Conservation (phyloP, 2,329 filamentous ascomycete species). For the Alternaria alternata region DNA sequence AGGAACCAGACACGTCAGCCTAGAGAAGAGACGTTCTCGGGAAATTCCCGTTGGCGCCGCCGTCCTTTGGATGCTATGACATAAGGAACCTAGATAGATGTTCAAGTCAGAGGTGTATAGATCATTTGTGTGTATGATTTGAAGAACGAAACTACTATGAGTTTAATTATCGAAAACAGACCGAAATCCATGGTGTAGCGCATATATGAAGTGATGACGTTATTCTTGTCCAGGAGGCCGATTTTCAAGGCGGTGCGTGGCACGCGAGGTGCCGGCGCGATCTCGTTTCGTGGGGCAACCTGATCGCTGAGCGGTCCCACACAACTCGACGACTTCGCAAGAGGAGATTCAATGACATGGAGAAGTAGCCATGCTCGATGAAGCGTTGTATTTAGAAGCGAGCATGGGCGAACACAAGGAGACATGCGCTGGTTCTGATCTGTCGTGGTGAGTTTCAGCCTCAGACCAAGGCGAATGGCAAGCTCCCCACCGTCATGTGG, state of each 20-base stretch:
- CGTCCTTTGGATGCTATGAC: neutral
- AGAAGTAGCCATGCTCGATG: neutral
- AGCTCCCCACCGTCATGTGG: neutral
- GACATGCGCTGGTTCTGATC: neutral
- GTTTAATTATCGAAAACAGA: neutral
- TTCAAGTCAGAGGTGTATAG: neutral
- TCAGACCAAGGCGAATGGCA: neutral
- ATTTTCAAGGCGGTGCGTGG: neutral
- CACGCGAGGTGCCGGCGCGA: neutral
- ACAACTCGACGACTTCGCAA: neutral
- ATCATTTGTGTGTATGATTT: neutral
- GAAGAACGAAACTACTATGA: neutral
- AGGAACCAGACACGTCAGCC: neutral
- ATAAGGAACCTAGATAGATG: neutral
- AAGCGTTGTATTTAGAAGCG: neutral
- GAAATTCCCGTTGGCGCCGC: neutral
- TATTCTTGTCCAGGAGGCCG: neutral
- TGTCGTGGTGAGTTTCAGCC: neutral
- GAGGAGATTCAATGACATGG: neutral
- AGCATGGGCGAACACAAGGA: neutral
- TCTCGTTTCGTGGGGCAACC: neutral
- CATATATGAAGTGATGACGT: too few relatives aligned
- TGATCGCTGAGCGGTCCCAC: neutral
- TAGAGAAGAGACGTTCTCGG: neutral
- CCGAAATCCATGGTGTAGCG: neutral